These are phyloP conservation scores for Alternaria postmessia DNA, from an alignment of 2,329 filamentous ascomycete species.

Conservation along the genomic window DNA sequence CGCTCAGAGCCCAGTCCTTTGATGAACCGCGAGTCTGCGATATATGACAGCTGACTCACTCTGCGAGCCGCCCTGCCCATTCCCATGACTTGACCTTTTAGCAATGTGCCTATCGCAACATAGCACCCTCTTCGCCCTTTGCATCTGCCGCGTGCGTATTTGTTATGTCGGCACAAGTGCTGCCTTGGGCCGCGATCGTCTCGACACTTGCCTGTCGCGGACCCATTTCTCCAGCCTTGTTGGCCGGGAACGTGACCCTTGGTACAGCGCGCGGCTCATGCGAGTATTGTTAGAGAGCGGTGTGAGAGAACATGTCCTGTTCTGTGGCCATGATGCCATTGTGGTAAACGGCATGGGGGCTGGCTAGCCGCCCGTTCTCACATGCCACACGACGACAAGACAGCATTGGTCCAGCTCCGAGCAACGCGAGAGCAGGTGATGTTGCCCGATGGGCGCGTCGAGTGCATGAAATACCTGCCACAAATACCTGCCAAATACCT, in stretches of 20 bases:
- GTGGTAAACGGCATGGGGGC: neutral
- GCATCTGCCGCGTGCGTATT: slow-evolving; percentile 5
- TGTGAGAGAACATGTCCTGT: neutral
- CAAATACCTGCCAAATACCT: neutral
- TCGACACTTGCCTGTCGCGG: slow-evolving; percentile 2
- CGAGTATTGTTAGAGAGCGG: neutral
- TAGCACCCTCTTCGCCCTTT: neutral
- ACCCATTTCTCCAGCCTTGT: slow-evolving; percentile 9
- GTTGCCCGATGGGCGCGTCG: neutral
- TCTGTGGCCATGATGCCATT: neutral
- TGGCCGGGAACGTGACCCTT: neutral
- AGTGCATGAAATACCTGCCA: neutral
- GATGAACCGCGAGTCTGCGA: slow-evolving; percentile 9
- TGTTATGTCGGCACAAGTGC: slow-evolving; percentile 17
- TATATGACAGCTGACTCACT: slow-evolving; percentile 14
- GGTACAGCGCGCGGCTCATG: neutral
- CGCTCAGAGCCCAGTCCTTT: slow-evolving; percentile 9
- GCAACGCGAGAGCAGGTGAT: slow-evolving; percentile 5
- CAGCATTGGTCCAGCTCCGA: neutral
- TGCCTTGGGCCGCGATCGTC: slow-evolving; percentile 20
- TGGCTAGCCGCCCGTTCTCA: slow-evolving; percentile 11
- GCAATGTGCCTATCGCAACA: slow-evolving; percentile 6
- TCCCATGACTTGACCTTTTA: slow-evolving; percentile 4
- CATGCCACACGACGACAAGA: slow-evolving; percentile 1
- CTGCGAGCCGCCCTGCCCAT: neutral